Evolutionary conservation across 2,329 filamentous ascomycete species (phyloP).

Genomic region (Bipolaris cookei): DNA sequence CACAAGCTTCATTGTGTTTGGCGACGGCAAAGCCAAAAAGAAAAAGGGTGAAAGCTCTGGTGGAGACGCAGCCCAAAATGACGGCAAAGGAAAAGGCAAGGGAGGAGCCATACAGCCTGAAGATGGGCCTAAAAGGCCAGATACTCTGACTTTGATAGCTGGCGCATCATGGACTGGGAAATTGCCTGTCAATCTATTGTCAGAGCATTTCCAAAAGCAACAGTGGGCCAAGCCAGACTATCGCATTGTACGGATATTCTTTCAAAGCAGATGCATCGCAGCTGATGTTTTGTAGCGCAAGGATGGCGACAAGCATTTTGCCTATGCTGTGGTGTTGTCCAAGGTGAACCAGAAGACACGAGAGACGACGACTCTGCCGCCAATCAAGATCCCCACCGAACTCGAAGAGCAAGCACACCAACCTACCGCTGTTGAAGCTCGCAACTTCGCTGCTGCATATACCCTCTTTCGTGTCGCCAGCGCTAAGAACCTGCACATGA

Average conservation of each 20-base stretch:
- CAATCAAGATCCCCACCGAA: constrained; percentile 78
- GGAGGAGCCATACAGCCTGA: constrained; percentile 33
- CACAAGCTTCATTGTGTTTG: constrained; percentile 58
- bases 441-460: constrained; percentile 92
- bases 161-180: constrained; percentile 98
- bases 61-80: constrained; percentile 16
- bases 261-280: too few species aligned
- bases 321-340: constrained; percentile 76
- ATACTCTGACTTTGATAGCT: constrained; percentile 80
- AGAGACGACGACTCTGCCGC: constrained; percentile 74
- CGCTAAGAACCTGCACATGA: constrained; percentile 95
- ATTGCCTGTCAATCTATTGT: constrained; percentile 88
- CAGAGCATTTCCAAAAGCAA: constrained; percentile 93
- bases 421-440: constrained; percentile 84
- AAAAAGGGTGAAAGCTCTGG: constrained; percentile 41
- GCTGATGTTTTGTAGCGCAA: constrained; percentile 59
- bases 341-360: constrained; percentile 79
- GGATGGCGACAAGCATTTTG: constrained; percentile 77
- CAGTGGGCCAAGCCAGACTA: constrained; percentile 96
- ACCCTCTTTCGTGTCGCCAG: constrained; percentile 89
- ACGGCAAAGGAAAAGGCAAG: constrained; percentile 47
- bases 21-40: constrained; percentile 54
- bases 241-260: constrained; percentile 64
- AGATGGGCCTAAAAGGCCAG: constrained; percentile 63
- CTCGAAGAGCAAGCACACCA: constrained; percentile 78